Conservation (phyloP, 768 basidiomycete species). For the Candolleomyces eurysporus region DNA sequence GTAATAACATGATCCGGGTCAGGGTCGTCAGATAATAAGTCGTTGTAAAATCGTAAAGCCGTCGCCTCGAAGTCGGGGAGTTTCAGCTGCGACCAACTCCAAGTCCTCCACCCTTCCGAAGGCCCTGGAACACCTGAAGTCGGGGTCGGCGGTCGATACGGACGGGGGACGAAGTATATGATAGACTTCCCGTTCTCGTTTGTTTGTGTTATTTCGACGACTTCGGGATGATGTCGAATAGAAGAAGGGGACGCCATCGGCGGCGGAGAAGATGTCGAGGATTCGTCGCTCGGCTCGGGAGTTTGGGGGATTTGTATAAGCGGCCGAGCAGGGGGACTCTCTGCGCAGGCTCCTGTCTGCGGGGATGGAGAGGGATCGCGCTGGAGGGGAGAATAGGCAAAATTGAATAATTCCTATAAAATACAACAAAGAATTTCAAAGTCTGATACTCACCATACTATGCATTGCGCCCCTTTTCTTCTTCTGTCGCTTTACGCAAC, state of each 20-base stretch:
- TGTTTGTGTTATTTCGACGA: neutral
- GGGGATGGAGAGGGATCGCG: conserved; percentile 19
- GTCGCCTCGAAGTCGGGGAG: conserved; percentile 10
- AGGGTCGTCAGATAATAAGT: neutral
- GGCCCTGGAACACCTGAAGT: conserved; percentile 19
- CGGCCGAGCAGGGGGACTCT: neutral
- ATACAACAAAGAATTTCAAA: conserved; percentile 6
- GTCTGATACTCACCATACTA: conserved; percentile 21
- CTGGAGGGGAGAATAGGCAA: conserved; percentile 15
- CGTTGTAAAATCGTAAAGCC: neutral
- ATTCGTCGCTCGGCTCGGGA: neutral
- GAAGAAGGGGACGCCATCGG: conserved; percentile 12
- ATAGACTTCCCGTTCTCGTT: conserved; percentile 3
- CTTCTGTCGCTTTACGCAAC: conserved; percentile 49
- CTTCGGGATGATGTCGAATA: conserved; percentile 6
- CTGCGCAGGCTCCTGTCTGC: neutral
- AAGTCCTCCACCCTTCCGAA: conserved; percentile 32
- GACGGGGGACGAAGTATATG: neutral
- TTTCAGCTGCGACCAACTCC: conserved; percentile 45
- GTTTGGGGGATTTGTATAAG: neutral
- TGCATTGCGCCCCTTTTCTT: conserved; percentile 16
- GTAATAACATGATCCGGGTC: neutral
- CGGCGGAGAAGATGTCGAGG: conserved; percentile 33
- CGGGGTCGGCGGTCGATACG: conserved; percentile 19
- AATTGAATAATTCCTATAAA: neutral